These are phyloP conservation scores for Schizochytrium sp. DNA, from an alignment of 108 stramenopile genomes.

Conservation along the genomic window DNA sequence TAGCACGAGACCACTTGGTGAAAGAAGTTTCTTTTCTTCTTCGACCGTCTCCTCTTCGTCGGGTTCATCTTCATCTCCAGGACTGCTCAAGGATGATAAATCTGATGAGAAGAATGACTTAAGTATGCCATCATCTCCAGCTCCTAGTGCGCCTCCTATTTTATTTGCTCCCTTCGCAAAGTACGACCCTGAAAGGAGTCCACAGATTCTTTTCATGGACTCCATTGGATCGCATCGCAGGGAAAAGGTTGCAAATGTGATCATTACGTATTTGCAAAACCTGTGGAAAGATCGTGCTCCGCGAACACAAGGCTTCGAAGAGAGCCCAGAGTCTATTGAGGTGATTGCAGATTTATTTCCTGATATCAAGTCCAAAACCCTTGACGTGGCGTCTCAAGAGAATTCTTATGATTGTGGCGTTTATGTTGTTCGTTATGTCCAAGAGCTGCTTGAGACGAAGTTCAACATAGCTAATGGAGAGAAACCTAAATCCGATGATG, in stretches of 20 bases:
- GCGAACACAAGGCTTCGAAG: background rate
- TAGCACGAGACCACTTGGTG: too few relatives aligned
- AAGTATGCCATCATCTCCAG: too few relatives aligned
- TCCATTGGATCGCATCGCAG: conserved; percentile 1
- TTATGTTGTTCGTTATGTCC: conserved; percentile 30
- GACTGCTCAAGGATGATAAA: too few relatives aligned
- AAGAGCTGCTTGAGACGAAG: background rate
- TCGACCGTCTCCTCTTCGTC: too few relatives aligned
- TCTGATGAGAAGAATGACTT: too few relatives aligned
- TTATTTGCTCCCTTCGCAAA: background rate
- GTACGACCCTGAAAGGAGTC: background rate
- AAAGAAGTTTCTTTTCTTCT: too few relatives aligned
- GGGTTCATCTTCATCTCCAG: too few relatives aligned
- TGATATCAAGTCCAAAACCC: background rate
- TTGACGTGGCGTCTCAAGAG: background rate
- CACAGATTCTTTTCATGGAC: conserved; percentile 16
- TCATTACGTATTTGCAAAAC: background rate
- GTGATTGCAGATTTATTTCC: background rate
- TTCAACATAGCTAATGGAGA: background rate
- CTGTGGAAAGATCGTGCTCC: background rate
- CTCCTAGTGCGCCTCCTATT: too few relatives aligned
- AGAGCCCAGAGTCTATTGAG: background rate
- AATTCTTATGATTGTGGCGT: conserved; percentile 51
- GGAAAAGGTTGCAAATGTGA: background rate
- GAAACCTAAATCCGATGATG: background rate